These are phyloP conservation scores for Suillus subluteus DNA, from an alignment of 768 basidiomycete genomes.

Conservation along the genomic window DNA sequence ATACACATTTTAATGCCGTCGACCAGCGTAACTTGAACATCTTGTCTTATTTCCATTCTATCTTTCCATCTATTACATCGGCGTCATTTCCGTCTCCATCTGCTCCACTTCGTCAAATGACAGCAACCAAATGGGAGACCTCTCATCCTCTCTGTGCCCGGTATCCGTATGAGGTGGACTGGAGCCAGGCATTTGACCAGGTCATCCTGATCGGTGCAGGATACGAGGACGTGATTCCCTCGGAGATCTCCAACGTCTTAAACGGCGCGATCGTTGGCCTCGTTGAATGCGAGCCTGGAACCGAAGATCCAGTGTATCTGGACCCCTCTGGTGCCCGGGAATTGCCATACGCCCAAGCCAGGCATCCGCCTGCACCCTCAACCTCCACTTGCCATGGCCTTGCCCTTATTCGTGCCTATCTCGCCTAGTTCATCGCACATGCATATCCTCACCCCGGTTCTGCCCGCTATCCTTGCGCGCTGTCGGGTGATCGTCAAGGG, in stretches of 20 bases:
- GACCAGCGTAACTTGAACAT: conserved; percentile 74
- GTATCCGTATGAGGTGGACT: conserved; percentile 75
- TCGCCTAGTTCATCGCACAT: conserved; percentile 44
- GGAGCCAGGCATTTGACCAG: conserved; percentile 55
- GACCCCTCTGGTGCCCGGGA: conserved; percentile 4
- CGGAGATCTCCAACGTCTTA: conserved; percentile 71
- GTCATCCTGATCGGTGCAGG: conserved; percentile 76
- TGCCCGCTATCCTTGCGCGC: conserved; percentile 46
- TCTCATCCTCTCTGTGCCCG: conserved; percentile 65
- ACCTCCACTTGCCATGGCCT: conserved; percentile 74
- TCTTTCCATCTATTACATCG: conserved; percentile 32
- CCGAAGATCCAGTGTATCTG: conserved; percentile 1
- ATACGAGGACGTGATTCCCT: conserved; percentile 73
- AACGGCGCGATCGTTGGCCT: conserved; percentile 84
- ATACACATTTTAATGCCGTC: conserved; percentile 42
- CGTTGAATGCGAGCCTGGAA: conserved; percentile 47
- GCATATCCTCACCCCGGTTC: conserved; percentile 84
- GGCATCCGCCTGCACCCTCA: conserved; percentile 56
- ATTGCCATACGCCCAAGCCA: conserved; percentile 64
- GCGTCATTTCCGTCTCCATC: conserved; percentile 18
- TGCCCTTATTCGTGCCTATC: conserved; percentile 68
- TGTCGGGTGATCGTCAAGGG: conserved; percentile 74
- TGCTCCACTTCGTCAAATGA: conserved; percentile 36
- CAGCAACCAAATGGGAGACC: conserved; percentile 65
- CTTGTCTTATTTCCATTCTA: conserved; percentile 78